These are phyloP conservation scores for Penstemon davidsonii DNA, from an alignment of 257 asterid genomes.

Conservation along the genomic window DNA sequence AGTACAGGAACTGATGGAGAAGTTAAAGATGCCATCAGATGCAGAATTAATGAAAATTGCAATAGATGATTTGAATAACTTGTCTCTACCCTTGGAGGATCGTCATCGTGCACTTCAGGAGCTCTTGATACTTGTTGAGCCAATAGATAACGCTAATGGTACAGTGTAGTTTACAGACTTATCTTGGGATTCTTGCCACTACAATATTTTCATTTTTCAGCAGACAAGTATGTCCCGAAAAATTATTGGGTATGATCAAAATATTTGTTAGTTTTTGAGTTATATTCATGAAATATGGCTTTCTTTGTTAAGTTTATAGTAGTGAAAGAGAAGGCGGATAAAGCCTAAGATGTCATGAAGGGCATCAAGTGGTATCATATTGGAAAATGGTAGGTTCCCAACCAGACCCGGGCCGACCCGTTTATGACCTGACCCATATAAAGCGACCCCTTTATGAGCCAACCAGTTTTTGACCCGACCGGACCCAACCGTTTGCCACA, in stretches of 20 bases:
- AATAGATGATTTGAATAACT: conserved; percentile 68
- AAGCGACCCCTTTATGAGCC: too few species aligned
- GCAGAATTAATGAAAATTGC: conserved; percentile 76
- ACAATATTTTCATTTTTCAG: not conserved
- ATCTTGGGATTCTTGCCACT: conserved; percentile 8
- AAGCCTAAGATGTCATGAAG: not conserved
- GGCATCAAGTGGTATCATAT: not conserved
- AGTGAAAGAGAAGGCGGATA: conserved; percentile 12
- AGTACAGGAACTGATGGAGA: conserved; percentile 70
- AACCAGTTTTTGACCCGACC: too few species aligned
- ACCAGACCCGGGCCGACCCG: too few species aligned
- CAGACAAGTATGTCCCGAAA: not conserved
- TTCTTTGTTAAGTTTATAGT: conserved; percentile 19
- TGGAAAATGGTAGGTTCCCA: too few species aligned
- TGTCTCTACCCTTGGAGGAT: conserved; percentile 61
- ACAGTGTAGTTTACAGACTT: conserved; percentile 17
- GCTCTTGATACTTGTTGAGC: conserved; percentile 83
- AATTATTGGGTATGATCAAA: conserved; percentile 13
- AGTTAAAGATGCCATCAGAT: conserved; percentile 76
- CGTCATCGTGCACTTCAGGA: conserved; percentile 81
- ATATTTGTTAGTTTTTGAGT: conserved; percentile 5
- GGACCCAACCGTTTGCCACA: too few species aligned
- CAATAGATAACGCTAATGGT: conserved; percentile 90
- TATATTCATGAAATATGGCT: not conserved
- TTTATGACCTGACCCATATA: too few species aligned